These are phyloP conservation scores for Podospora fimiseda DNA, from an alignment of 495 filamentous ascomycete species.

Conservation along the genomic window DNA sequence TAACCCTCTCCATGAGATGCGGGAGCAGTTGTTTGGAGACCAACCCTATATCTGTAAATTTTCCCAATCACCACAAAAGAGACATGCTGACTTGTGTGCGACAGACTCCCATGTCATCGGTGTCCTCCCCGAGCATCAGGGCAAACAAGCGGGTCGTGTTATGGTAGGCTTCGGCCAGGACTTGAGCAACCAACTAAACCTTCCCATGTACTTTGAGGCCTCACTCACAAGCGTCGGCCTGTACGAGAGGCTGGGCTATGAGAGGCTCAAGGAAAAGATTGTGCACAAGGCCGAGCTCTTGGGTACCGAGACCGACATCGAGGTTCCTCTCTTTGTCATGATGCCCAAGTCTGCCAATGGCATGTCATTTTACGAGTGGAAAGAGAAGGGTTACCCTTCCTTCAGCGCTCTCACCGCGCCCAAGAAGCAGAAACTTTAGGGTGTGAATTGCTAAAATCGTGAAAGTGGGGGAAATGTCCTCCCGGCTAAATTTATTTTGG, in stretches of 20 bases:
- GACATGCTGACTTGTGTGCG: too few species aligned
- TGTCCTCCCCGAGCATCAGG: constrained; percentile 31
- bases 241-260: constrained; percentile 26
- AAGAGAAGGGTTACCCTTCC: constrained; percentile 17
- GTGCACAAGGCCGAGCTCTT: constrained; percentile 27
- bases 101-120: constrained; percentile 28
- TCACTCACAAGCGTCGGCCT: constrained; percentile 22
- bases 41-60: constrained; percentile 24
- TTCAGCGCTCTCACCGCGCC: background rate
- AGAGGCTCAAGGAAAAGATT: constrained; percentile 24
- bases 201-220: constrained; percentile 35
- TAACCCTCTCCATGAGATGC: constrained; percentile 22
- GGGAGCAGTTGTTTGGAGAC: constrained; percentile 25
- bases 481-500: constrained; percentile 2
- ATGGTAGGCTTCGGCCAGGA: constrained; percentile 39
- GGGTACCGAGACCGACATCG: constrained; percentile 20
- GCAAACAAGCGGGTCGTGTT: constrained; percentile 33
- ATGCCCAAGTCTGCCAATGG: constrained; percentile 24
- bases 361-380: constrained; percentile 25
- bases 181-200: constrained; percentile 30
- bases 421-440: background rate
- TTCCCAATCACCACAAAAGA: background rate
- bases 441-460: too few species aligned
- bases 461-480: too few species aligned
- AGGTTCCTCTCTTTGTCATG: constrained; percentile 23